These are phyloP conservation scores for Leishmania braziliensis DNA, from an alignment of 208 protist genomes.

Conservation along the genomic window DNA sequence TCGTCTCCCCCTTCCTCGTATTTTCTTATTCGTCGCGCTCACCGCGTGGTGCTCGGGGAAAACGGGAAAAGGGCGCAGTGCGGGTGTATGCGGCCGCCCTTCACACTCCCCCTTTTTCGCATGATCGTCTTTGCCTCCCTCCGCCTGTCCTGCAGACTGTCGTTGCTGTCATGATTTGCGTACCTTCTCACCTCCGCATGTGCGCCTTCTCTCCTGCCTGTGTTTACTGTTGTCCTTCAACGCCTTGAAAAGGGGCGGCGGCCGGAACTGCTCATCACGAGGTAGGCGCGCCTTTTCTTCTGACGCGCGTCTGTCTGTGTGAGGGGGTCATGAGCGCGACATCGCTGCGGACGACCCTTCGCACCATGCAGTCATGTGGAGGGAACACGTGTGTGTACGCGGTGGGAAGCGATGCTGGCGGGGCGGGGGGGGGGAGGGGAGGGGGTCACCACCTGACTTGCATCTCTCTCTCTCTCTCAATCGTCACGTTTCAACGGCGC, in stretches of 20 bases:
- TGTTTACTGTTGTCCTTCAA: not conserved
- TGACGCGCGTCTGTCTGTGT: not conserved
- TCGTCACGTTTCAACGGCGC: not conserved
- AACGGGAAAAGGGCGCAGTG: not conserved
- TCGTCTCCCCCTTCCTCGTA: not conserved
- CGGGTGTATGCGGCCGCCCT: not conserved
- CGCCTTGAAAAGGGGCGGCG: too few relatives aligned
- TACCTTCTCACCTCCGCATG: not conserved
- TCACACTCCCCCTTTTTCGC: not conserved
- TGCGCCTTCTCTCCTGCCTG: not conserved
- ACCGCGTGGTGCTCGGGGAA: not conserved
- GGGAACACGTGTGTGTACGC: not conserved
- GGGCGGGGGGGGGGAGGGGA: not conserved
- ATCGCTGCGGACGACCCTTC: not conserved
- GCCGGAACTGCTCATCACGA: not conserved
- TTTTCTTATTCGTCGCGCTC: not conserved
- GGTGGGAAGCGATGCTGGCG: not conserved
- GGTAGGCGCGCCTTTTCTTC: not conserved
- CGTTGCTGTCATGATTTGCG: not conserved
- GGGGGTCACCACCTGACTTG: not conserved
- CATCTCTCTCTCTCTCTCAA: not conserved
- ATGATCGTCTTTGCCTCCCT: not conserved
- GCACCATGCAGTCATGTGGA: too few relatives aligned
- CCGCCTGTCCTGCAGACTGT: not conserved
- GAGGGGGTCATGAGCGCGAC: not conserved